Evolutionary conservation across 176 grass and related monocot species (phyloP), one percentile per base, ranked within the genome.

Genomic region (Melocanna baccifera): DNA sequence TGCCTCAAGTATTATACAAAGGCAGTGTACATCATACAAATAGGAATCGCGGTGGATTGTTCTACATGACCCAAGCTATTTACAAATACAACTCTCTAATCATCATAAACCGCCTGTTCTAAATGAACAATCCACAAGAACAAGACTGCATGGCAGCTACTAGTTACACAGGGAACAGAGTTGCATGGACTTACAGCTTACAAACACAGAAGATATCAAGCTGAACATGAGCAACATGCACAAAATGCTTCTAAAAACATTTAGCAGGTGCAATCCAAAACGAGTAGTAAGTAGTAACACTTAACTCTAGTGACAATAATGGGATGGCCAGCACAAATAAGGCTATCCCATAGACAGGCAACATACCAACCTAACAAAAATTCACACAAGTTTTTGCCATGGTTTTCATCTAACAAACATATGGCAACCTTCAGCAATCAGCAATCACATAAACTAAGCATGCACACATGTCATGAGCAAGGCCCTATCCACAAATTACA

Each of bases 271-370:
- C 9, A 19, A 66, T 4, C 15, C 2, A 52, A 46, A 8, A 2
- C 3, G 0, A 12, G 14, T 10, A 2, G 62, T 0, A 63, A 12
- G 14, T 10, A 2, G 62, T 0, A 63, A 41, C 32, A 40, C 18
- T 32, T 19, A 53, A 55, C 28, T 5, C 4, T 30, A 3, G 18
- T 5, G 6, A 4, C 11, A 71, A 2, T 3, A 1, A 45, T 43
- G 9, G 3, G 2, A 34, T 18, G 6, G 0, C 0, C 4, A 19
- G 12, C 2, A 6, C 1, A 11, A 3, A 15, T 1, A 18, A 50
- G 2, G 18, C 6, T n/a, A 14, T 22, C 1, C 9, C 14, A 55
- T 1, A 13, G 26, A 59, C 14, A 82, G 8, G 0, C 9, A 29
- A 22, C 9, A 72, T 16, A 0, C 2, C 9, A 56, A 2, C 5